A percentile compares a stretch with the other conserved stretches of the same genome.
phyloP scores from a whole-genome alignment of 1,284 basidiomycete species.

The Tremellales sp. region DNA sequence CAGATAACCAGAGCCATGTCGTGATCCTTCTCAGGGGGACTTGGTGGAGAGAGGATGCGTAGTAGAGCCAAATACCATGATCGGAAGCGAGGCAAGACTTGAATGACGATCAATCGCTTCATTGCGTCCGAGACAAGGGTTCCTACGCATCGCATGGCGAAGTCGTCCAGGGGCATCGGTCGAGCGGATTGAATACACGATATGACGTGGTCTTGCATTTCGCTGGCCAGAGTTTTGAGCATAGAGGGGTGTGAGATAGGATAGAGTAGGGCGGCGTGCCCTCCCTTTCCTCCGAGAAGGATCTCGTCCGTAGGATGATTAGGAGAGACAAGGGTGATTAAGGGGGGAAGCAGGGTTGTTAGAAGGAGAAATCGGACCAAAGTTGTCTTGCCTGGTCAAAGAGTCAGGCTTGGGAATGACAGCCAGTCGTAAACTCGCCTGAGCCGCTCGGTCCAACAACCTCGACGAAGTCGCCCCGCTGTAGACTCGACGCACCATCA shows the following conservation, averaged over 20 bases:
- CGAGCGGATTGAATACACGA: slow-evolving; percentile 9
- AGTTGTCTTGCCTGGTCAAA: slow-evolving; percentile 28
- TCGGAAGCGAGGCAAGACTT: slow-evolving; percentile 21
- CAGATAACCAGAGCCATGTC: slow-evolving; percentile 24
- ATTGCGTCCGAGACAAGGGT: slow-evolving; percentile 13
- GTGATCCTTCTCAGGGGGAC: neutral
- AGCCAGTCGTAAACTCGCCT: slow-evolving; percentile 26
- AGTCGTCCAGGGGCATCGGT: too few relatives aligned
- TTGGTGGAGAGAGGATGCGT: slow-evolving; percentile 11
- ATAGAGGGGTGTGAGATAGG: slow-evolving; percentile 26
- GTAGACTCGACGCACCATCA: slow-evolving; percentile 31
- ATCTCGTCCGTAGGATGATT: slow-evolving; percentile 9
- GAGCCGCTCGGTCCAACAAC: slow-evolving; percentile 41
- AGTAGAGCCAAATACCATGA: slow-evolving; percentile 23
- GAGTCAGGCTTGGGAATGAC: neutral
- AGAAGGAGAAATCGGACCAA: slow-evolving; percentile 30
- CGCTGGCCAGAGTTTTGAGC: slow-evolving; percentile 13
- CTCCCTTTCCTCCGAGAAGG: slow-evolving; percentile 31
- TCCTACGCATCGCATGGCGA: neutral
- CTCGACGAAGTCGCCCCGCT: slow-evolving; percentile 46
- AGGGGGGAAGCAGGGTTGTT: slow-evolving; percentile 34
- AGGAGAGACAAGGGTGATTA: slow-evolving; percentile 6
- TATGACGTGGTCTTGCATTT: slow-evolving; percentile 30
- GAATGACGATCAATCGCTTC: slow-evolving; percentile 22
- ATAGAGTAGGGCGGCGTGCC: slow-evolving; percentile 26